phyloP scores from a whole-genome alignment of 306 rosid genomes.

The Cyclanthera cordifolia region DNA sequence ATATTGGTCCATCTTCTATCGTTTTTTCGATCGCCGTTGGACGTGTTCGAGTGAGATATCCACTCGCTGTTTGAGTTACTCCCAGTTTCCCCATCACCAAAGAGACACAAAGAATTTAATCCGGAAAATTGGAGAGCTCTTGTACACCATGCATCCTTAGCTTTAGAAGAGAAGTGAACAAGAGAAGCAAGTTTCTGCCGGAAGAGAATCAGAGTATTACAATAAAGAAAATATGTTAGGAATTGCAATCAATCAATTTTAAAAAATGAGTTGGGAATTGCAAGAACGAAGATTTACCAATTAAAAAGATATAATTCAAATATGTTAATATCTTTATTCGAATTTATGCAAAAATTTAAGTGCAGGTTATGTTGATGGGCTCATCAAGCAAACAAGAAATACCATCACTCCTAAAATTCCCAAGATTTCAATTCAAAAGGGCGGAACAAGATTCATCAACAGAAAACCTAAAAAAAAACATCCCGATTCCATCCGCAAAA shows the following conservation, averaged over 20 bases:
- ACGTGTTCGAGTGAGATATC: constrained; percentile 25
- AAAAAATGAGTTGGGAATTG: neutral
- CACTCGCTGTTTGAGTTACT: constrained; percentile 27
- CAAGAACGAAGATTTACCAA: neutral
- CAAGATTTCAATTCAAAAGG: constrained; percentile 65
- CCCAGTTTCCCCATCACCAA: constrained; percentile 40
- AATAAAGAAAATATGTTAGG: too few relatives aligned
- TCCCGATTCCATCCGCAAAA: constrained; percentile 19
- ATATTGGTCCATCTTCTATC: constrained; percentile 60
- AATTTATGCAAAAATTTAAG: constrained; percentile 30
- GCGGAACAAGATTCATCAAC: constrained; percentile 29
- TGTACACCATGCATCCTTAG: constrained; percentile 40
- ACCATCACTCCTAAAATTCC: constrained; percentile 42
- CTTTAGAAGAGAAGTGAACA: constrained; percentile 15
- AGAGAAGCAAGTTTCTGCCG: constrained; percentile 26
- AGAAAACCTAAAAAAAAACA: constrained; percentile 36
- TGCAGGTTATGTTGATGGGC: constrained; percentile 45
- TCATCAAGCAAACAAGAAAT: constrained; percentile 56
- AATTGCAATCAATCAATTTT: too few relatives aligned
- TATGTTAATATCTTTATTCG: too few relatives aligned
- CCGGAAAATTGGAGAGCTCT: constrained; percentile 29
- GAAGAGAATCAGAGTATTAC: neutral
- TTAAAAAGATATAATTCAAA: neutral
- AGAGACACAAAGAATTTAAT: constrained; percentile 37
- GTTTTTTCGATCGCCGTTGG: constrained; percentile 28